These are phyloP conservation scores for Penicillium vulpinum DNA, from an alignment of 2,329 filamentous ascomycete species.

Conservation along the genomic window DNA sequence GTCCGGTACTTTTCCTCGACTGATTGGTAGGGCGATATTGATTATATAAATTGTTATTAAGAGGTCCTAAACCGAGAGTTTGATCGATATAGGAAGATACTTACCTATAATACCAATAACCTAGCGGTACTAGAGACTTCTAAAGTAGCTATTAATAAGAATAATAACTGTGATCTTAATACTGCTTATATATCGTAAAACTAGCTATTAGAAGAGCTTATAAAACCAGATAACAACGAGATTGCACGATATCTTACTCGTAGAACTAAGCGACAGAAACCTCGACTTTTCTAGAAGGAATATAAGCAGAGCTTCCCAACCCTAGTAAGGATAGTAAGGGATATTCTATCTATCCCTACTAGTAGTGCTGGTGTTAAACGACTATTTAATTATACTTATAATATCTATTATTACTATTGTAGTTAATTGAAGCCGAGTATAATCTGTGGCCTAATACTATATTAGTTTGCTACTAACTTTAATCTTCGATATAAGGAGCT, in stretches of 20 bases:
- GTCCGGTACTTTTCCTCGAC: background rate
- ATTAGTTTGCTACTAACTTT: background rate
- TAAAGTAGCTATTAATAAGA: too few relatives aligned
- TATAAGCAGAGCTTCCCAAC: background rate
- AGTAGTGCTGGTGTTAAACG: background rate
- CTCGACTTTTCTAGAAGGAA: background rate
- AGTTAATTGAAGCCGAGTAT: background rate
- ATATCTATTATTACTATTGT: background rate
- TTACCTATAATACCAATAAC: slow-evolving; percentile 1
- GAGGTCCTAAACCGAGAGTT: background rate
- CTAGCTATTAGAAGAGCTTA: too few relatives aligned
- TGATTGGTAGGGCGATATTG: background rate
- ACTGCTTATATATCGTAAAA: too few relatives aligned
- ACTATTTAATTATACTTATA: background rate
- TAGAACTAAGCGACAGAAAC: too few relatives aligned
- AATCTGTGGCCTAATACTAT: background rate
- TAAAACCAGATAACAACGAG: too few relatives aligned
- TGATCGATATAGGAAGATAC: slow-evolving; percentile 2
- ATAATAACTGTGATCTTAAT: too few relatives aligned
- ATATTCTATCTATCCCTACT: background rate
- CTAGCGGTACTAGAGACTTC: too few relatives aligned
- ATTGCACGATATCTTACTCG: too few relatives aligned
- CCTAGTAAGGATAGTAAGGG: background rate
- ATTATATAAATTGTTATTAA: background rate
- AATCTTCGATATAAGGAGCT: background rate